Evolutionary conservation across 257 asterid genomes (phyloP).

Genomic region (Echites panduratus): DNA sequence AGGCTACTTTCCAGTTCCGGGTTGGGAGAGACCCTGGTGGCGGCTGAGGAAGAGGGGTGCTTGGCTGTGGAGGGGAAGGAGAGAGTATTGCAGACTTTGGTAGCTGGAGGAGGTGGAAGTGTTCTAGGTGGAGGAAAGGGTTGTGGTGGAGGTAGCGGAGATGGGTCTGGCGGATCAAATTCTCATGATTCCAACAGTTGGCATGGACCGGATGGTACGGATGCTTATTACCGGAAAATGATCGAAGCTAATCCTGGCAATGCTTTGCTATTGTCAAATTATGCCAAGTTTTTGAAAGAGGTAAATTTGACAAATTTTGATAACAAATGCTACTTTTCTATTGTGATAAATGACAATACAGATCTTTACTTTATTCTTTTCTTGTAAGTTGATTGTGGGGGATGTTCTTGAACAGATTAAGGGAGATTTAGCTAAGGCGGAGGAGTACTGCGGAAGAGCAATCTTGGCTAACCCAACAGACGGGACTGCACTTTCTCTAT

Average conservation of each 20-base stretch:
- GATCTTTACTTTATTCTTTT: not conserved
- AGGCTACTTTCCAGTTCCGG: constrained; percentile 32
- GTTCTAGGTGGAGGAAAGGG: constrained; percentile 32
- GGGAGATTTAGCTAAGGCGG: constrained; percentile 68
- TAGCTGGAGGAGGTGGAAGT: constrained; percentile 34
- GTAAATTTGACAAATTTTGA: constrained; percentile 19
- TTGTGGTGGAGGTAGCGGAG: constrained; percentile 31
- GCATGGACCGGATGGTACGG: constrained; percentile 48
- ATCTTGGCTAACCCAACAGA: constrained; percentile 60
- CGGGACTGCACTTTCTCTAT: constrained; percentile 66
- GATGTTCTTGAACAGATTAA: constrained; percentile 38
- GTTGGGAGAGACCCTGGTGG: not conserved
- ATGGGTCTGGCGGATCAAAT: constrained; percentile 44
- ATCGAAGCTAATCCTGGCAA: constrained; percentile 62
- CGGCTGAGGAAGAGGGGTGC: constrained; percentile 13
- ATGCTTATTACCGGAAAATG: constrained; percentile 67
- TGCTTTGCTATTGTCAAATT: constrained; percentile 62
- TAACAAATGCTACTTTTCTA: not conserved
- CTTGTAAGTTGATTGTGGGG: not conserved
- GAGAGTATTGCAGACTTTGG: constrained; percentile 19
- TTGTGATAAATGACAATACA: too few relatives aligned
- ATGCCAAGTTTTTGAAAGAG: constrained; percentile 79
- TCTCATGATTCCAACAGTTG: constrained; percentile 41
- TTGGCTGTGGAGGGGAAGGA: constrained; percentile 7
- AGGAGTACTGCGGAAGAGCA: constrained; percentile 82